A percentile compares a stretch with the other conserved stretches of the same genome.
Conservation (phyloP, 148 eudicot genomes). For the Vaccinium vitisidaea region DNA sequence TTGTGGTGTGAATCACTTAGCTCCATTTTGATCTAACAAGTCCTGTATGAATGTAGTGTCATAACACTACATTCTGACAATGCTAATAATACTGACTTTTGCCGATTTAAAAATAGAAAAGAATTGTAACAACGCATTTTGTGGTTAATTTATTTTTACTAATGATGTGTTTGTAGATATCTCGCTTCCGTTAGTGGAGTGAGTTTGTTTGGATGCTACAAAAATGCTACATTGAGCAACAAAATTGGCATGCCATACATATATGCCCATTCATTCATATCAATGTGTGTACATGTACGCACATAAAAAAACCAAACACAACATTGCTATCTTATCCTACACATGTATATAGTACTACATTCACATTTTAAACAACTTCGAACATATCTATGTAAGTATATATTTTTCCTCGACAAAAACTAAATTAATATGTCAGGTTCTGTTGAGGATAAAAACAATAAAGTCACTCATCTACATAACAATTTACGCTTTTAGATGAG, state of each 20-base stretch:
- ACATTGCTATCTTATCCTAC: neutral
- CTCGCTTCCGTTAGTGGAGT: neutral
- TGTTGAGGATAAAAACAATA: neutral
- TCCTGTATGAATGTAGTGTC: neutral
- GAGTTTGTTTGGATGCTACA: too few relatives aligned
- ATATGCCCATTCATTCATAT: neutral
- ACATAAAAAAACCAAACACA: neutral
- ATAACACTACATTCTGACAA: too few relatives aligned
- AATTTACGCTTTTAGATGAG: neutral
- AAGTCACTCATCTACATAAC: neutral
- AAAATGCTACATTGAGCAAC: neutral
- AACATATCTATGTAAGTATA: neutral
- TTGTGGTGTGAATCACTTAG: neutral
- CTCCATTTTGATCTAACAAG: neutral
- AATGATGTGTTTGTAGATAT: neutral
- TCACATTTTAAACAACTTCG: neutral
- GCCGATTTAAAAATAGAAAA: neutral
- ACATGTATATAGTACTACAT: neutral
- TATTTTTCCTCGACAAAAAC: neutral
- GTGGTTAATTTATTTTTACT: neutral
- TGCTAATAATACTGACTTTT: too few relatives aligned
- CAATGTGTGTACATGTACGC: neutral
- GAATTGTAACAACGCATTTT: neutral
- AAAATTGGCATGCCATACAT: neutral
- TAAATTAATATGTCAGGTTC: neutral